phyloP scores from a whole-genome alignment of 2,329 filamentous ascomycete genomes.

The Beauveria rudraprayagi region DNA sequence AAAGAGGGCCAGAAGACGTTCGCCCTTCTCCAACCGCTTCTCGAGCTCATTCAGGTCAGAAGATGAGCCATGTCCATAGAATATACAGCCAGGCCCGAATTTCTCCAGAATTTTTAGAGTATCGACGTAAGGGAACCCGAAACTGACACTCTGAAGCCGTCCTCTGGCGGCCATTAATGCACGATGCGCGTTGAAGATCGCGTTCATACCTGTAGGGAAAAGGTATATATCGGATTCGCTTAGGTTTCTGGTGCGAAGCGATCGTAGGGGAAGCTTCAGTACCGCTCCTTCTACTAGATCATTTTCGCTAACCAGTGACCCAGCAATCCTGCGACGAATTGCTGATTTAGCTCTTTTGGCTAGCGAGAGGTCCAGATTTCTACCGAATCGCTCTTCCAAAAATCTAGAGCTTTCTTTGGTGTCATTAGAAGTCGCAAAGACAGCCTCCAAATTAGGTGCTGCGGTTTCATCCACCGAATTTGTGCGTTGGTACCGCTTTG shows the following conservation, averaged over 20 bases:
- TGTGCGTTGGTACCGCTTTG: constrained; percentile 66
- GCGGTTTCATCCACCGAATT: constrained; percentile 31
- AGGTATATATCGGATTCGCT: constrained; percentile 83
- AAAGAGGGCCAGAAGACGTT: constrained; percentile 75
- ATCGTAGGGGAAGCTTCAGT: constrained; percentile 20
- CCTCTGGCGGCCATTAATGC: constrained; percentile 59
- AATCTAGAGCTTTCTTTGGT: constrained; percentile 65
- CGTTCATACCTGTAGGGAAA: constrained; percentile 86
- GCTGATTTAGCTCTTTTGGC: constrained; percentile 78
- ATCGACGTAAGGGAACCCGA: constrained; percentile 96
- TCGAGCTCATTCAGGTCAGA: constrained; percentile 82
- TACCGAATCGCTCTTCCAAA: constrained; percentile 87
- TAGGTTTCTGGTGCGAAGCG: constrained; percentile 54
- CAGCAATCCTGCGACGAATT: constrained; percentile 80
- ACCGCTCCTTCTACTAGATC: constrained; percentile 34
- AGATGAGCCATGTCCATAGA: constrained; percentile 74
- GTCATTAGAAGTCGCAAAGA: constrained; percentile 13
- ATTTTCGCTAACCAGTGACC: constrained; percentile 65
- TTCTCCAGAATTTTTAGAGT: constrained; percentile 93
- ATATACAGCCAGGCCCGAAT: constrained; percentile 80
- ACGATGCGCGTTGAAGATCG: constrained; percentile 84
- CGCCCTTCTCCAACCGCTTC: constrained; percentile 57
- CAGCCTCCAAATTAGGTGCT: constrained; percentile 27
- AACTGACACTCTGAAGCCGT: constrained; percentile 70
- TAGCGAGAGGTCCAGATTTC: constrained; percentile 75